Base-by-base conservation (phyloP, 331 rosid species). In the Acacia concinna region DNA sequence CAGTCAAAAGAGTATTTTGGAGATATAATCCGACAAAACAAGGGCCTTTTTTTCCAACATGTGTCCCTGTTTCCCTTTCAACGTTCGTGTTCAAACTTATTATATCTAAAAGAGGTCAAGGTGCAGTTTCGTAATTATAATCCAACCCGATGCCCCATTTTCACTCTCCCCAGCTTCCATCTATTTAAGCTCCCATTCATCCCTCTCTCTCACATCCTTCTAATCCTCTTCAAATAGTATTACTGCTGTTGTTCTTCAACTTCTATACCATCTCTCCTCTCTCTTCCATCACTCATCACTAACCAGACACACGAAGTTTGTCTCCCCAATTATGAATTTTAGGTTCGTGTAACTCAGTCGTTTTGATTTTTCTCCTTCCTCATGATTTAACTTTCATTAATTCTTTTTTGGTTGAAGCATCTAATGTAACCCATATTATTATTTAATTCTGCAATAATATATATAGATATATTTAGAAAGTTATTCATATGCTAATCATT, bases 11-110 rank as follows among this genome's bases (percentile, higher is more conserved):
- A 89, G 83, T 83, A 84, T 83, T 85, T 85, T 77, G 67, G 79
- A 59, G 82, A 76, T 73, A 76, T 73, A 86, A 88, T 73, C 98
- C 97, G 98, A 96, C 99, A 93, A 93, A 90, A 89, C 88, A 93
- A 84, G 86, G 81, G 81, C 66, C 91, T 79, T 86, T 20, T 89
- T 83, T 71, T 68, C 88, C 93, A 95, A 84, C 96, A 86, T 85
- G 84, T 84, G 88, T 86, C 92, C 97, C 94, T 86, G 86, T 83
- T 85, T 71, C 83, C 82, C 87, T 88, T 88, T 90, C 94, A 84
- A 85, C 81, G 37, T 87, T 86, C 76, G 85, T 77, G 86, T 90
- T 87, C 90, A 87, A 88, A 86, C 85, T 71, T 76, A 70, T 71
- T 81, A 70, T 73, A 74, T 83, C 73, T 75, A 71, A 84, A 86